phyloP scores from a whole-genome alignment of 805 yeast species.

The Wickerhamomyces ciferrii region DNA sequence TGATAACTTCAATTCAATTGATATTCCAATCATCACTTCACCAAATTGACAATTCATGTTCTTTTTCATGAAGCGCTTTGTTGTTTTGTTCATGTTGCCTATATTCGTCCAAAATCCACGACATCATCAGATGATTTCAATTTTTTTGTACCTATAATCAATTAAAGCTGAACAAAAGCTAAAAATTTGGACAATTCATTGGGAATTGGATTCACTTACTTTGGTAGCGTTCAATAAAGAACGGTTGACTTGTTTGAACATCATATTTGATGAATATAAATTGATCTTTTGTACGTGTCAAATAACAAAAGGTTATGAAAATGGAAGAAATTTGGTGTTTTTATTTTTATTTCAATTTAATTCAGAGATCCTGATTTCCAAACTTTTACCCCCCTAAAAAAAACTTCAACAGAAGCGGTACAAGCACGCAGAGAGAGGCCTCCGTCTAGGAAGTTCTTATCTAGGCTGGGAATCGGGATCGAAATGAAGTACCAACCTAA shows the following conservation, averaged over 20 bases:
- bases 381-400: not conserved
- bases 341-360: not conserved
- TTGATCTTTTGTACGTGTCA: not conserved
- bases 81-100: not conserved
- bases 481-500: no score
- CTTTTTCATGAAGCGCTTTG: not conserved
- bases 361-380: not conserved
- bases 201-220: slow-evolving; percentile 6
- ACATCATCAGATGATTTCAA: not conserved
- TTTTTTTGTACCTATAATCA: not conserved
- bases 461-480: no score
- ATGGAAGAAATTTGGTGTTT: not conserved
- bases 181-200: not conserved
- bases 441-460: no score
- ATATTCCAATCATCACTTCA: no score
- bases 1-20: no score
- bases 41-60: no score
- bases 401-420: not conserved
- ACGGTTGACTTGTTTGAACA: slow-evolving; percentile 12
- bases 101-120: not conserved
- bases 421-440: not conserved
- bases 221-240: slow-evolving; percentile 14
- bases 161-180: not conserved
- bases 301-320: not conserved
- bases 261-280: slow-evolving; percentile 2